These are phyloP conservation scores for Zasmidium cellare DNA, from an alignment of 2,329 filamentous ascomycete genomes.

Conservation along the genomic window DNA sequence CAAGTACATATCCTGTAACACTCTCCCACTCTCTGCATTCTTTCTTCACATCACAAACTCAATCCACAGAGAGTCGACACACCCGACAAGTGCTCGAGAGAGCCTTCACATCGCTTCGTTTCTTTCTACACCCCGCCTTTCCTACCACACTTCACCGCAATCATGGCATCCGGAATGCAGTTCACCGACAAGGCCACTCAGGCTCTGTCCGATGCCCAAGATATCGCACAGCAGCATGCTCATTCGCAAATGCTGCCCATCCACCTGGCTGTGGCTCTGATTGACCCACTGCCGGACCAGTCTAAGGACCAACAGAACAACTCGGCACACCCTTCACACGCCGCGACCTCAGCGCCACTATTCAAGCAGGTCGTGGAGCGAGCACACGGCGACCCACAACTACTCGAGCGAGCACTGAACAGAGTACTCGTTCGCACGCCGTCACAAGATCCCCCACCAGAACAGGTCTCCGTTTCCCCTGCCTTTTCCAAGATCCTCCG, in stretches of 20 bases:
- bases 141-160: slow-evolving; percentile 29
- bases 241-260: slow-evolving; percentile 89
- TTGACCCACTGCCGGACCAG: slow-evolving; percentile 70
- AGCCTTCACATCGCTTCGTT: background rate
- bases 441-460: slow-evolving; percentile 91
- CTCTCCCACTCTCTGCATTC: background rate
- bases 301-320: slow-evolving; percentile 76
- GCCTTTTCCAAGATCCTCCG: slow-evolving; percentile 79
- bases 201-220: slow-evolving; percentile 84
- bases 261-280: slow-evolving; percentile 80
- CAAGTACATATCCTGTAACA: slow-evolving; percentile 5
- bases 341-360: slow-evolving; percentile 64
- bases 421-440: slow-evolving; percentile 87
- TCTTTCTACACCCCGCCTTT: background rate
- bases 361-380: slow-evolving; percentile 94
- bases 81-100: slow-evolving; percentile 1
- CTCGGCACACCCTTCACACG: slow-evolving; percentile 63
- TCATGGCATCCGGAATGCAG: slow-evolving; percentile 76
- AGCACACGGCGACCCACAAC: slow-evolving; percentile 87
- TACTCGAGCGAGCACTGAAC: slow-evolving; percentile 86
- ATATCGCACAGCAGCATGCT: slow-evolving; percentile 81
- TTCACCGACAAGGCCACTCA: slow-evolving; percentile 93
- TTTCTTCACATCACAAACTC: background rate
- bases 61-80: slow-evolving; percentile 1
- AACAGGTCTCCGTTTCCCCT: slow-evolving; percentile 79